Percentiles rank a stretch among this genome's conserved stretches.
Evolutionary conservation across 2,329 filamentous ascomycete species (phyloP).

Genomic region (Phaeosphaeria sp.): DNA sequence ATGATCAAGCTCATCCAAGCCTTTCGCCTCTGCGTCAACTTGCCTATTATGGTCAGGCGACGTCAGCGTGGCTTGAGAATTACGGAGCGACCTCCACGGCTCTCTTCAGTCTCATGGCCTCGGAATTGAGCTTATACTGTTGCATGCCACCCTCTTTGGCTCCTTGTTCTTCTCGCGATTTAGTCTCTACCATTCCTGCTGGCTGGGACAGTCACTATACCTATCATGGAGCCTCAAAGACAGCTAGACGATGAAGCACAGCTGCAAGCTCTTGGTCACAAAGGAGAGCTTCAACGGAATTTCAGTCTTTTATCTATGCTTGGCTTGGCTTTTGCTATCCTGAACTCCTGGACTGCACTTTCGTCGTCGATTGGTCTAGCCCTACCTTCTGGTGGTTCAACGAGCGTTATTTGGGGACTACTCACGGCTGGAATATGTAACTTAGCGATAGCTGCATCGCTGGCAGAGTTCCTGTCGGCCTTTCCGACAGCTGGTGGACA

Average conservation of each 20-base stretch:
- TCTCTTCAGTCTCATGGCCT: neutral
- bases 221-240: constrained; percentile 27
- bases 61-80: constrained; percentile 9
- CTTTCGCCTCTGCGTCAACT: constrained; percentile 10
- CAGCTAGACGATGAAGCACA: constrained; percentile 43
- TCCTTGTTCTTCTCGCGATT: neutral
- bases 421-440: constrained; percentile 67
- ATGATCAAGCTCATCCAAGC: constrained; percentile 22
- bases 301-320: constrained; percentile 67
- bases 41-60: constrained; percentile 12
- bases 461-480: constrained; percentile 74
- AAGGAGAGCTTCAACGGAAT: constrained; percentile 64
- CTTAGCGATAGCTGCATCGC: constrained; percentile 69
- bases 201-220: neutral
- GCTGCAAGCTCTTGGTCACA: constrained; percentile 58
- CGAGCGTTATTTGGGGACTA: constrained; percentile 74
- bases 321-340: constrained; percentile 67
- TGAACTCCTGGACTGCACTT: constrained; percentile 69
- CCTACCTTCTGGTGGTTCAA: constrained; percentile 73
- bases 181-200: neutral
- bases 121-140: neutral
- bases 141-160: neutral
- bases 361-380: constrained; percentile 65
- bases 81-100: constrained; percentile 1
- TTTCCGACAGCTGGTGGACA: constrained; percentile 59